These are phyloP conservation scores for Pezicula rhizophila DNA, from an alignment of 2,329 filamentous ascomycete genomes.

Conservation along the genomic window DNA sequence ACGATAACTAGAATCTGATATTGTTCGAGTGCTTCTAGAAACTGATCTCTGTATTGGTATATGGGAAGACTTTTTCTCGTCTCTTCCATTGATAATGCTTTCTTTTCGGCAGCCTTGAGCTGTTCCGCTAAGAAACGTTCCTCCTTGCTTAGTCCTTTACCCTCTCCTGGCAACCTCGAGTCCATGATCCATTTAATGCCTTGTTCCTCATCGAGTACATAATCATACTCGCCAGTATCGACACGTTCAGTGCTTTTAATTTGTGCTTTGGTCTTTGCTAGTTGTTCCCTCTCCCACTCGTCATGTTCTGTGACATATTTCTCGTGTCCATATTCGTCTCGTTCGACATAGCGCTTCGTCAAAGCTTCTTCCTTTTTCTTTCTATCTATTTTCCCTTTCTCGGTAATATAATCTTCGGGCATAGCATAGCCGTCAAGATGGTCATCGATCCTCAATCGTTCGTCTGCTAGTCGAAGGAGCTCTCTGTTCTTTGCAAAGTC, in stretches of 20 bases:
- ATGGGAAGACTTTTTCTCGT: conserved; percentile 87
- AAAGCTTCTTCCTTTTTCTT: conserved; percentile 85
- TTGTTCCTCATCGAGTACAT: conserved; percentile 84
- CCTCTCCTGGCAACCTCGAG: conserved; percentile 64
- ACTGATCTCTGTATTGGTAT: conserved; percentile 78
- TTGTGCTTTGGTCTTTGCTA: conserved; percentile 76
- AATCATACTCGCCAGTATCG: conserved; percentile 81
- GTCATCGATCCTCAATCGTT: conserved; percentile 82
- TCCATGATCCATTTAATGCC: conserved; percentile 82
- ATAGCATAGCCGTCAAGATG: conserved; percentile 87
- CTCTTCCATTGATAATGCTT: conserved; percentile 82
- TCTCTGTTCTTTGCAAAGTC: conserved; percentile 89
- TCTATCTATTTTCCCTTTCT: conserved; percentile 81
- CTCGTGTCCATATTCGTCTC: conserved; percentile 81
- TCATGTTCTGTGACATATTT: conserved; percentile 90
- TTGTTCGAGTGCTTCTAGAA: conserved; percentile 78
- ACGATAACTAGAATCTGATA: conserved; percentile 89
- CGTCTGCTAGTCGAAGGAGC: conserved; percentile 73
- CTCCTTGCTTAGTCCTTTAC: conserved; percentile 67
- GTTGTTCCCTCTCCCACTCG: conserved; percentile 90
- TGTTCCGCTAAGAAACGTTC: conserved; percentile 74
- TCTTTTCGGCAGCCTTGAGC: conserved; percentile 82
- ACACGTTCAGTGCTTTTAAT: conserved; percentile 69
- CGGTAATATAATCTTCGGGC: conserved; percentile 91
- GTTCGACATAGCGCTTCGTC: conserved; percentile 84